These are phyloP conservation scores for Verbena officinalis DNA, from an alignment of 257 asterid species.

Conservation along the genomic window DNA sequence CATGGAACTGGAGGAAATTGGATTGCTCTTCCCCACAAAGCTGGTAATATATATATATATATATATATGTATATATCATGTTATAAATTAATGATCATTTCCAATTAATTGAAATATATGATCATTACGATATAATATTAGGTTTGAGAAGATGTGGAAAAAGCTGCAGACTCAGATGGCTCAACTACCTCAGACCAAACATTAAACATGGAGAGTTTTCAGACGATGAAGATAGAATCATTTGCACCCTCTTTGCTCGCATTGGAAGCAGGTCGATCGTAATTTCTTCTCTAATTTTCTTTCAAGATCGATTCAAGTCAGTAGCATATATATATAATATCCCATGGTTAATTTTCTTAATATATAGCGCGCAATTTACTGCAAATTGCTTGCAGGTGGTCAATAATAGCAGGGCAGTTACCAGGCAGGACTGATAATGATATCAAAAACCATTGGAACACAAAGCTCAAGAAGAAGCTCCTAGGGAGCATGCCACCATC, in stretches of 20 bases:
- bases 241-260: slow-evolving; percentile 66
- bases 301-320: too few species aligned
- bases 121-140: too few species aligned
- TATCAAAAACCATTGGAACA: slow-evolving; percentile 92
- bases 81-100: too few species aligned
- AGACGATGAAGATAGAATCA: slow-evolving; percentile 69
- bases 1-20: slow-evolving; percentile 83
- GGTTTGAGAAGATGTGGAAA: slow-evolving; percentile 83
- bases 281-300: too few species aligned
- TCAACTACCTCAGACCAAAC: slow-evolving; percentile 81
- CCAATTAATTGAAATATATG: too few species aligned
- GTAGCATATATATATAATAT: too few species aligned
- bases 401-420: slow-evolving; percentile 75
- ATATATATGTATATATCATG: too few species aligned
- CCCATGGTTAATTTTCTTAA: too few species aligned
- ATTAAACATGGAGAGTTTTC: slow-evolving; percentile 85
- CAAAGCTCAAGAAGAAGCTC: slow-evolving; percentile 80
- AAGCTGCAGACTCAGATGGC: slow-evolving; percentile 88
- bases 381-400: slow-evolving; percentile 52
- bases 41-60: slow-evolving; percentile 40
- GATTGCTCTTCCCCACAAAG: slow-evolving; percentile 87
- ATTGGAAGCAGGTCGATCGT: slow-evolving; percentile 75
- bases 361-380: too few species aligned
- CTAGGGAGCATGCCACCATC: slow-evolving; percentile 19
- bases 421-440: slow-evolving; percentile 92